Evolutionary conservation across 139 green algal genomes (phyloP).

Genomic region (Edaphochlamys debaryana): DNA sequence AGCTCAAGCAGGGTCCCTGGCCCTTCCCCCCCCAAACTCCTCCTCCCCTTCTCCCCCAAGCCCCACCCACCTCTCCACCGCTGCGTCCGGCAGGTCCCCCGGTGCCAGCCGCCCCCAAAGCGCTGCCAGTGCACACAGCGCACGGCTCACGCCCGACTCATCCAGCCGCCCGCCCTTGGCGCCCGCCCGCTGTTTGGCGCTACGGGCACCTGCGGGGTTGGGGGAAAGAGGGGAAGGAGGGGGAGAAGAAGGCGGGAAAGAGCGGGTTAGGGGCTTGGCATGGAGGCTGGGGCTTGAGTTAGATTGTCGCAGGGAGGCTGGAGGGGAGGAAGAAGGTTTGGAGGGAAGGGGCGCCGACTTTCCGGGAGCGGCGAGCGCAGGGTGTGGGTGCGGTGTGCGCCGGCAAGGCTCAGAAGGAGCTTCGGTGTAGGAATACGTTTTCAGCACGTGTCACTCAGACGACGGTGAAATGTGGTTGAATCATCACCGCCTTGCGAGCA

Average conservation of each 20-base stretch:
- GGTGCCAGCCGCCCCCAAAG: conserved; percentile 64
- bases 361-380: too few species aligned
- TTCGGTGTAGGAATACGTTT: conserved; percentile 19
- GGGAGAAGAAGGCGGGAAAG: too few species aligned
- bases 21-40: too few species aligned
- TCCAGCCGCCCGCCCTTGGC: conserved; percentile 45
- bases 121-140: conserved; percentile 68
- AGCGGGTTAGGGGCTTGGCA: too few species aligned
- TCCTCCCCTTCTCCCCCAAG: not conserved
- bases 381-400: too few species aligned
- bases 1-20: too few species aligned
- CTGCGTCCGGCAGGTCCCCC: not conserved
- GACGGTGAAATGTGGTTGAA: conserved; percentile 17
- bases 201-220: not conserved
- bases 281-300: too few species aligned
- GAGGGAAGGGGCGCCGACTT: too few species aligned
- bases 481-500: not conserved
- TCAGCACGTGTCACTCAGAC: conserved; percentile 22
- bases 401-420: conserved; percentile 18
- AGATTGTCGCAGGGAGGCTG: too few species aligned
- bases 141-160: conserved; percentile 59
- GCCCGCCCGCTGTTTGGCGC: not conserved
- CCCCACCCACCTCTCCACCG: conserved; percentile 2
- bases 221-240: not conserved
- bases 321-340: too few species aligned